Evolutionary conservation across 1,284 basidiomycete species (phyloP), one percentile per base, ranked within the genome.

Genomic region (Porogramme epimiltina): DNA sequence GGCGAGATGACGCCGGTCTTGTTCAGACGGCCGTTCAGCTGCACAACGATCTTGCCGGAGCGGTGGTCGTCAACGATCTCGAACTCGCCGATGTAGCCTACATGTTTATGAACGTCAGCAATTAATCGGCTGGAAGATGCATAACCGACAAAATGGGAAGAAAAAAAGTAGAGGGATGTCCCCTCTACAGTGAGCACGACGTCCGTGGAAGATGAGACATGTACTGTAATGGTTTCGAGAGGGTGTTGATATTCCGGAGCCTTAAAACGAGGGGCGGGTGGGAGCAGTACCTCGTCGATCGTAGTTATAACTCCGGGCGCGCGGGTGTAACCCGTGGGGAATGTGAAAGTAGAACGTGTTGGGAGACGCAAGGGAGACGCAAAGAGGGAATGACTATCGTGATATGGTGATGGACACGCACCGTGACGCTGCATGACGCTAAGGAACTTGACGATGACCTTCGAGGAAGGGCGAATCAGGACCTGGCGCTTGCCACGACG

Each of bases 51-150:
- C 81, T 99, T 99, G 70, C 95, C 95, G 16, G 94, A 89, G 60
- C 97, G 95, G 78, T 99, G 97, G 80, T 99, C 97, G 70, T 99
- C 97, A 70, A 99, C 90, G 75, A 98, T 92, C 78, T 98, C 96
- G 71, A 99, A 99, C 80, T 99, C 96, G 68, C 95, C 95, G 61
- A 98, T 98, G 84, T 98, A 98, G 59, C 95, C 95, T 98, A 47
- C 16, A 23, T 42, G 42, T 8, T 26, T 39, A 8, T 4, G 25
- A 42, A 47, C 9, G 56, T 68, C 33, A 65, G 61, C 45, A 47
- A 45, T n/a, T 41, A n/a, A 44, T 25, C 18, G 44, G 45, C 45
- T n/a, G 49, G 42, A 48, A 46, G n/a, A n/a, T n/a, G n/a, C n/a
- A n/a, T n/a, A n/a, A n/a, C n/a, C 38, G 10, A 25, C 45, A 51